Base-by-base conservation (phyloP, 75 land plant species). In the Larix kaempferi region DNA sequence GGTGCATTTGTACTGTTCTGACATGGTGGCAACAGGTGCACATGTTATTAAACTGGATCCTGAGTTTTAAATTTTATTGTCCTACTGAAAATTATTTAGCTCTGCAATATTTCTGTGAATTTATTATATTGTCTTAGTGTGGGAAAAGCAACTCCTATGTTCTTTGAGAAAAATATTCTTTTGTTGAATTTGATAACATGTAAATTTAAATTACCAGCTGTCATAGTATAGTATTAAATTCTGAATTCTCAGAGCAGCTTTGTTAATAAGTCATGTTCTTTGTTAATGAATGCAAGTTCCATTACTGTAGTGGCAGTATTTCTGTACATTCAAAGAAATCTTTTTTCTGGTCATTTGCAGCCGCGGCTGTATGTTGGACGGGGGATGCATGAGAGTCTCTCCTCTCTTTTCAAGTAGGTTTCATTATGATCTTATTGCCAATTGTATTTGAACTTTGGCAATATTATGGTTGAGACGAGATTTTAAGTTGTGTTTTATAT, bases 11-110 rank as follows among this genome's bases (percentile, higher is more conserved):
- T 44, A 76, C 71, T 59, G 62, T 95, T 61, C 71, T 95, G 16
- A 82, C 90, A 81, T 98, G 99, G 99, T 98, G 99, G 98, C 88
- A 95, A 27, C 99, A 98, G 99, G 99, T 80, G 78, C 81, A 88
- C 88, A 17, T 75, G 63, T 56, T 85, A 90, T 29, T 29, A 5
- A 66, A 66, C 71, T 2, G 17, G 3, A 35, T 66, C 41, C 35
- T 66, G 6, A 33, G 35, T 4, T 35, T 27, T 29, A 29, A 29
- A 29, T 29, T 29, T 29, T 66, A 39, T 15, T 2, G 21, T 22
- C 80, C 15, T n/a, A 21, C 33, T 29, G 33, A 29, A 29, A 29
- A 29, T 29, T 29, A 29, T 29, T 29, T 29, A 29, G 33, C 33
- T 29, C 33, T 29, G 33, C 33, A 29, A 29, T 29, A 29, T 29